Conservation (phyloP, 192 early-diverging fungal genomes). For the Chytriomyces sp. region DNA sequence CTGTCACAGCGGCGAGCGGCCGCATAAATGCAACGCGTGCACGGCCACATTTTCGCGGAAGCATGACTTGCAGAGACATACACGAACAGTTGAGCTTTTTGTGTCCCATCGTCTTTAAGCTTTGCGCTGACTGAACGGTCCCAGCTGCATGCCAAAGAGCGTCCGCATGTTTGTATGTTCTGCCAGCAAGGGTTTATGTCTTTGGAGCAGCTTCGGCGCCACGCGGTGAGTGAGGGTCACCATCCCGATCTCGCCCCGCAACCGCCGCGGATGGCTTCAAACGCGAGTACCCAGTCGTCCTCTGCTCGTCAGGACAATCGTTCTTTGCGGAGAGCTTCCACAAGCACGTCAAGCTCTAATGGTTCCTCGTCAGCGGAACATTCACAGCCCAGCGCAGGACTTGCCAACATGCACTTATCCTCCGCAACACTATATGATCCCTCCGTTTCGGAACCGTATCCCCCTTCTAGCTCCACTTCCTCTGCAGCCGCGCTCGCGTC, state of each 20-base stretch:
- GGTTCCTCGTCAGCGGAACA: background rate
- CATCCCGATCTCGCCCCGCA: background rate
- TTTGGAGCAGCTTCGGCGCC: conserved; percentile 8
- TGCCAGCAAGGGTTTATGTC: conserved; percentile 12
- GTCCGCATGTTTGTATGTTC: background rate
- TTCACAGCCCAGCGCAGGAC: background rate
- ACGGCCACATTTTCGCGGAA: conserved; percentile 71
- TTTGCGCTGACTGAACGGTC: background rate
- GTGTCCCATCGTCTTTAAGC: background rate
- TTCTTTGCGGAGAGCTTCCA: background rate
- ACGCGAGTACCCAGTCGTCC: background rate
- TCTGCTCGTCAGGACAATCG: background rate
- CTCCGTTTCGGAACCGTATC: too few relatives aligned
- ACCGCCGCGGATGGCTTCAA: background rate
- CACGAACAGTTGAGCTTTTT: conserved; percentile 2
- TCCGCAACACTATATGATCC: background rate
- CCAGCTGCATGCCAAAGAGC: conserved; percentile 25
- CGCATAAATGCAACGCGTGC: conserved; percentile 67
- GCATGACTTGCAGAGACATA: conserved; percentile 73
- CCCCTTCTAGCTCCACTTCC: background rate
- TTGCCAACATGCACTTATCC: background rate
- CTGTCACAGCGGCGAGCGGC: conserved; percentile 57
- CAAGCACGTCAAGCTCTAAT: background rate
- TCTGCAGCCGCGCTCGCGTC: background rate
- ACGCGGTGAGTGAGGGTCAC: background rate